Percentiles rank a stretch among this genome's conserved stretches.
Evolutionary conservation across 371 early-diverging fungal genomes (phyloP).

Genomic region (Synchytrium microbalum): DNA sequence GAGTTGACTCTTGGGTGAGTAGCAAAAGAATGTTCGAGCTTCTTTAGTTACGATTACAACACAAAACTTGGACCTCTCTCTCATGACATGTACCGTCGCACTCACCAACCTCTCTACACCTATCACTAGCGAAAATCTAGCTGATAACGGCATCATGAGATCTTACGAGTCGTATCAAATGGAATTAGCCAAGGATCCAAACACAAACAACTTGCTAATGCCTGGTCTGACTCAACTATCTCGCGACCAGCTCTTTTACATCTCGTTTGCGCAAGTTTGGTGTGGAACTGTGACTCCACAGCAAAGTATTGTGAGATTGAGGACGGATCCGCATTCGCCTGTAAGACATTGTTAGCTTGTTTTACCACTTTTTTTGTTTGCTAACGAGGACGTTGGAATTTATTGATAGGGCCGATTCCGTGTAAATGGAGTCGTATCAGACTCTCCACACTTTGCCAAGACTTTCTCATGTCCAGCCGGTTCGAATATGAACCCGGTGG

Average conservation of each 20-base stretch:
- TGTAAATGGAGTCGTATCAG: constrained; percentile 54
- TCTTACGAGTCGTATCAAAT: neutral
- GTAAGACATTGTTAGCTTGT: too few species aligned
- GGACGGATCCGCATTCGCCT: constrained; percentile 45
- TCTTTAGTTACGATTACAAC: neutral
- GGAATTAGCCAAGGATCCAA: neutral
- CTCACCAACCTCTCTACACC: too few species aligned
- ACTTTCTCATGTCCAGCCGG: constrained; percentile 52
- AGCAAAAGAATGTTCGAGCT: neutral
- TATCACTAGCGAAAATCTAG: neutral
- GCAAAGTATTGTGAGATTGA: neutral
- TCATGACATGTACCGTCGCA: too few species aligned
- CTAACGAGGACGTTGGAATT: too few species aligned
- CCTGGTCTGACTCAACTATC: constrained; percentile 10
- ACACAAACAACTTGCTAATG: neutral
- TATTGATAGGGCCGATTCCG: constrained; percentile 38
- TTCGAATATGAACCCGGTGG: neutral
- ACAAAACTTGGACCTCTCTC: too few species aligned
- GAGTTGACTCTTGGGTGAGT: constrained; percentile 59
- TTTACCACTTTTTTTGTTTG: too few species aligned
- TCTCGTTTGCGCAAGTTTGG: constrained; percentile 29
- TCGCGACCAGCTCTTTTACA: constrained; percentile 30
- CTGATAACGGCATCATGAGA: constrained; percentile 1
- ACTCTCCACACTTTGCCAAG: constrained; percentile 51
- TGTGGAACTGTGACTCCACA: constrained; percentile 13